Base-by-base conservation (phyloP, 2,329 filamentous ascomycete species). In the Penicillium brevicompactum region DNA sequence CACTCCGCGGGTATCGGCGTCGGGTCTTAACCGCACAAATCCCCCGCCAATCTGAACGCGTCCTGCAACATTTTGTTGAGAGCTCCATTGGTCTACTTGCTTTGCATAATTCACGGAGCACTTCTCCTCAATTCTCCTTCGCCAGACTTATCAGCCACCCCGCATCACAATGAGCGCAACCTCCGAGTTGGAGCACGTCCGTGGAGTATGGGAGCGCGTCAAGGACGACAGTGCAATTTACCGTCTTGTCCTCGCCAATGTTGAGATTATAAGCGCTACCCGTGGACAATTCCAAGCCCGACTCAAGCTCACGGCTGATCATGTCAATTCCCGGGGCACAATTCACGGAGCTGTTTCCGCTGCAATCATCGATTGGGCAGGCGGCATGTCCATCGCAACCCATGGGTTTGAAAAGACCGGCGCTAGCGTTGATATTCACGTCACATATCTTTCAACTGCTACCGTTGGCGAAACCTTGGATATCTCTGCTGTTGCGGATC, bases 381-480 rank as follows among this genome's bases (percentile, higher is more conserved):
- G 52, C 3, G 52, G 52, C 14, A 55, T 55, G 52, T 40, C 52
- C 47, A 55, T 55, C 38, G 52, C 34, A 32, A 55, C 53, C 6
- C 49, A 52, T 37, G 53, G 53, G 34, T 52, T 34, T 16, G 53
- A 55, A 30, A 52, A 40, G 24, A 55, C 53, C 24, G 53, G 53
- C 9, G 53, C 49, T 30, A 55, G 53, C 43, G 27, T 52, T 21
- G 53, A 55, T 44, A 51, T 55, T 13, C 49, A 51, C 5, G 16
- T 55, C 27, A 43, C 53, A 8, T 55, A 55, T 43, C 43, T 55
- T 14, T 55, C 53, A 5, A 55, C 53, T n/a, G 53, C 53, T 9
- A 46, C 24, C 9, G 14, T 37, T 1, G 53, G 53, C 16, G 49
- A 55, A 37, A 42, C 16, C 1, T n/a, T 55, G 38, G 43, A 55